Evolutionary conservation across 164 flowering plant genomes (phyloP).

Genomic region (Brasenia schreberi): DNA sequence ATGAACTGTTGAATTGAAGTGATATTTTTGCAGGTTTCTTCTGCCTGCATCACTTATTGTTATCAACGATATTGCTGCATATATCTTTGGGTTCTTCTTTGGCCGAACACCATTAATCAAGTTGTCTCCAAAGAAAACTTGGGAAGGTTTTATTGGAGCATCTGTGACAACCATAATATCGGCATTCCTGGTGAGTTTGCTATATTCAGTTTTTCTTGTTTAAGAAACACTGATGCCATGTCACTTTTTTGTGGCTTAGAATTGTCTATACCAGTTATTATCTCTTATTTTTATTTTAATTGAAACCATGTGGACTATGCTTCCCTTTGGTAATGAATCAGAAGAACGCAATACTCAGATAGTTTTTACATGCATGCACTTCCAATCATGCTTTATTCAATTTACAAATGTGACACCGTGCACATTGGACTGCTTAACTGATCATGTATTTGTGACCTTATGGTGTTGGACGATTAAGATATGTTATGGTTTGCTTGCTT

Average conservation of each 20-base stretch:
- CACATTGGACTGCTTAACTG: neutral
- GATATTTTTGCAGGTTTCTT: conserved; percentile 71
- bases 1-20: neutral
- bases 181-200: conserved; percentile 60
- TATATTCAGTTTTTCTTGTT: neutral
- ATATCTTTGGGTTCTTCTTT: conserved; percentile 89
- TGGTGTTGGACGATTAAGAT: neutral
- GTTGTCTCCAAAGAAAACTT: conserved; percentile 96
- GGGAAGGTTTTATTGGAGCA: conserved; percentile 99
- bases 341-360: too few relatives aligned
- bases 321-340: neutral
- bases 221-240: too few relatives aligned
- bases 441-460: neutral
- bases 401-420: neutral
- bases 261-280: too few relatives aligned
- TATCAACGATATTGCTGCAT: conserved; percentile 91
- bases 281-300: too few relatives aligned
- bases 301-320: neutral
- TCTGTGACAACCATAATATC: conserved; percentile 71
- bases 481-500: neutral
- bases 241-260: too few relatives aligned
- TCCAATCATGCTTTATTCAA: too few relatives aligned
- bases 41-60: conserved; percentile 96
- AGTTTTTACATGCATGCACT: too few relatives aligned
- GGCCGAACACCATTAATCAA: conserved; percentile 93